These are phyloP conservation scores for Termitomyces sp. DNA, from an alignment of 768 basidiomycete genomes.

Conservation along the genomic window DNA sequence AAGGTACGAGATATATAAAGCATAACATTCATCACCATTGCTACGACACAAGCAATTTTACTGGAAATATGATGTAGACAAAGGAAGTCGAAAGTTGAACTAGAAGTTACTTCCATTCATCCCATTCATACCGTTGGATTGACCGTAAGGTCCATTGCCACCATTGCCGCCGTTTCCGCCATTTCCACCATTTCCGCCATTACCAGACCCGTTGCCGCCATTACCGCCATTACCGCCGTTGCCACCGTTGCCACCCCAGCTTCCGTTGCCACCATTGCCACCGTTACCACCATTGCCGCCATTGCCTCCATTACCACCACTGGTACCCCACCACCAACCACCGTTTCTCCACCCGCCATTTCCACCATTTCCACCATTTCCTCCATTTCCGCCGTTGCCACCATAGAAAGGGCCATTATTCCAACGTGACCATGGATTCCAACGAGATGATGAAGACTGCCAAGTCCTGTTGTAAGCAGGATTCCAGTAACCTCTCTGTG, in stretches of 20 bases:
- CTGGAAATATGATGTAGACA: too few species aligned
- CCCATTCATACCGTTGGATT: slow-evolving; percentile 1
- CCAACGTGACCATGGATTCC: slow-evolving; percentile 5
- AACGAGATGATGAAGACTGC: background rate
- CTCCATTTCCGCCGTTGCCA: background rate
- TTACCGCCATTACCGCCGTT: background rate
- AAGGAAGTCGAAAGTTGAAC: background rate
- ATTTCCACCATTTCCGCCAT: background rate
- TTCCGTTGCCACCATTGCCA: background rate
- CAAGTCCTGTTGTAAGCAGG: background rate
- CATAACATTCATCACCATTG: too few species aligned
- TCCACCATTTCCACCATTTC: background rate
- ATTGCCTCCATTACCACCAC: background rate
- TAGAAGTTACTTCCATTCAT: background rate
- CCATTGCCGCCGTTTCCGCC: background rate
- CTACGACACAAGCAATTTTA: too few species aligned
- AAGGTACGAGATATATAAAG: too few species aligned
- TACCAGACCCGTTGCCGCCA: background rate
- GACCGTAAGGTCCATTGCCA: background rate
- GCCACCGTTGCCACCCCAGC: background rate
- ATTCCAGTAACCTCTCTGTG: background rate
- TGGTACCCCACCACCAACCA: background rate
- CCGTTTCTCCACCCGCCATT: background rate
- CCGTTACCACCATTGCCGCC: background rate
- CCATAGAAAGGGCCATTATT: background rate